phyloP scores from a whole-genome alignment of 306 rosid genomes.

The Vigna trinervia region DNA sequence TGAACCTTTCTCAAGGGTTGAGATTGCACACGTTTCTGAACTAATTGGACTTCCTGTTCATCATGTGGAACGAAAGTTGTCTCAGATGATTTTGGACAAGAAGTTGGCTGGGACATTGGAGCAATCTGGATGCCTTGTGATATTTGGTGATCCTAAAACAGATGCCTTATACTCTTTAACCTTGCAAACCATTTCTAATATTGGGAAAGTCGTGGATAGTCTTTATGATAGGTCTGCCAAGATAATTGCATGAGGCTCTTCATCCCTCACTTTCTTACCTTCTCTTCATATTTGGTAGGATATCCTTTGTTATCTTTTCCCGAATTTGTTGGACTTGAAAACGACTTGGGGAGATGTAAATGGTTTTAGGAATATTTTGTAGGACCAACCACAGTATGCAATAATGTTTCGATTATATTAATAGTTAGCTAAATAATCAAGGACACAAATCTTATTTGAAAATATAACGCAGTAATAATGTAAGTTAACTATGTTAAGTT shows the following conservation, averaged over 20 bases:
- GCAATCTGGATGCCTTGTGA: slow-evolving; percentile 76
- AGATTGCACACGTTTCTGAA: slow-evolving; percentile 83
- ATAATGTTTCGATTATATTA: no score
- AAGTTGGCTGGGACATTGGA: slow-evolving; percentile 81
- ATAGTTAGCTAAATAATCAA: no score
- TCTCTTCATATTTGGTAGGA: neutral
- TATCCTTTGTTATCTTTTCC: neutral
- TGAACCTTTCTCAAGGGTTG: slow-evolving; percentile 93
- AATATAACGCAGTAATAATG: no score
- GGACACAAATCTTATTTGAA: no score
- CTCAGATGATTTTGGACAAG: slow-evolving; percentile 68
- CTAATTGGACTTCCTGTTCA: slow-evolving; percentile 78
- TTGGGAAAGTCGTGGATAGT: slow-evolving; percentile 92
- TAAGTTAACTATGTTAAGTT: no score
- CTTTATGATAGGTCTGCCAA: slow-evolving; percentile 91
- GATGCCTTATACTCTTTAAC: slow-evolving; percentile 64
- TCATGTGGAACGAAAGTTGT: slow-evolving; percentile 61
- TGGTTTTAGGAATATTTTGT: no score
- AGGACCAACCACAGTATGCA: no score
- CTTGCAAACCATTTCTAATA: slow-evolving; percentile 76
- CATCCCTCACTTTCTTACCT: neutral
- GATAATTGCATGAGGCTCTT: slow-evolving; percentile 72
- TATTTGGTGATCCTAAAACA: slow-evolving; percentile 59
- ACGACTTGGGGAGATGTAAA: neutral
- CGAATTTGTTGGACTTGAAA: slow-evolving; percentile 2